Evolutionary conservation across 306 rosid species (phyloP), one percentile per base, ranked within the genome.

Genomic region (Sesbania bispinosa): DNA sequence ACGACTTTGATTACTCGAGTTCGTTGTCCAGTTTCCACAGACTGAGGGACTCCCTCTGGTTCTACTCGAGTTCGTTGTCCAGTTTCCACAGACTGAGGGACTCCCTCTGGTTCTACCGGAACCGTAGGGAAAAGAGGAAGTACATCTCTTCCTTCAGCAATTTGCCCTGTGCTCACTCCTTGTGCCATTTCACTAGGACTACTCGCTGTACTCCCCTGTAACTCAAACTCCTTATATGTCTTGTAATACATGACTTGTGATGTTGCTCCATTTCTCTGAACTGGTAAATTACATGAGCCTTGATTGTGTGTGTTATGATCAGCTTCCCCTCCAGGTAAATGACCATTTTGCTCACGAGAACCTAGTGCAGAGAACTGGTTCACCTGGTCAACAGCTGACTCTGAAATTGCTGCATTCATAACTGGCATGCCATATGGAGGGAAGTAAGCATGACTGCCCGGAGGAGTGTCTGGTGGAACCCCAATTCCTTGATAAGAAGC

Each of bases 1-100:
- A 95, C 97, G 10, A 95, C 97, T 82, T 85, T 88, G 80, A 95
- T 92, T 14, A 78, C 99, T 33, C 81, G 88, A 14, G 73, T 79
- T 24, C 63, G 88, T 67, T 75, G 84, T 54, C 74, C 84, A 1
- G 79, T 57, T 19, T 78, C 86, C 14, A 43, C 63, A 45, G 88
- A 78, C 67, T 81, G 89, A 46, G 84, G 70, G 70, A 54, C 88
- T 57, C 36, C 85, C 69, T 85, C 88, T 29, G 72, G 81, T 48
- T 46, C n/a, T 14, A 78, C 99, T 33, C 81, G 88, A 14, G 73
- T 79, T 24, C 63, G 88, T 67, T 75, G 84, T 54, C 74, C 84
- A 1, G 79, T 57, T 19, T 78, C 86, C 14, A 43, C 63, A 45
- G 88, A 78, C 67, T 81, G 89, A 46, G 84, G 70, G 70, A 54